phyloP scores from a whole-genome alignment of 352 stramenopile species.

The Achlya hypogyna region DNA sequence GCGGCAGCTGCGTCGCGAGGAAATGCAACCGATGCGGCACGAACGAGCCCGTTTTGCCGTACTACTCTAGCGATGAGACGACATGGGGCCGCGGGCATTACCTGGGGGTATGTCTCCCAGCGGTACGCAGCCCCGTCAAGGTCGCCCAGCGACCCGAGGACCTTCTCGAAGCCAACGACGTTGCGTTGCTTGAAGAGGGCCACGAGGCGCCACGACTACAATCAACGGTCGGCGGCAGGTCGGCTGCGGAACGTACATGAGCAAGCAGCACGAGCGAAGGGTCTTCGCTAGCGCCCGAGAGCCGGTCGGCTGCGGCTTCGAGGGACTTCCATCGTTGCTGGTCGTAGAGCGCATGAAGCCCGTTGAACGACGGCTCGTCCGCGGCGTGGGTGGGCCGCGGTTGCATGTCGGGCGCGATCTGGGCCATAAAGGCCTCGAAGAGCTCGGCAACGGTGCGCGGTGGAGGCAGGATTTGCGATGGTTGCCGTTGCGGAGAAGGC shows the following conservation, averaged over 20 bases:
- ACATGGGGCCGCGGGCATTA: neutral
- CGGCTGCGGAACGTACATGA: neutral
- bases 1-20: conserved; percentile 46
- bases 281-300: neutral
- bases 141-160: conserved; percentile 58
- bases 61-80: neutral
- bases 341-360: conserved; percentile 45
- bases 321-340: conserved; percentile 67
- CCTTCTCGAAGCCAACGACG: conserved; percentile 48
- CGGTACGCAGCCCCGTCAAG: conserved; percentile 33
- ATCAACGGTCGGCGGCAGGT: no score
- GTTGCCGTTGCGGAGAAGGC: conserved; percentile 7
- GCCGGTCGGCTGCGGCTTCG: conserved; percentile 44
- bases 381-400: neutral
- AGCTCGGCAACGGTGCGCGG: conserved; percentile 37
- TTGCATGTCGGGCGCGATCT: conserved; percentile 31
- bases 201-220: conserved; percentile 67
- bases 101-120: conserved; percentile 3
- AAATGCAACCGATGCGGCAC: conserved; percentile 47
- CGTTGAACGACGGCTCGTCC: conserved; percentile 40
- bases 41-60: conserved; percentile 25
- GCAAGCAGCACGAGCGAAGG: neutral
- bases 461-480: conserved; percentile 24
- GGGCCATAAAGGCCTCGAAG: conserved; percentile 55
- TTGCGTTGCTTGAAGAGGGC: conserved; percentile 65